Percentiles rank a stretch among this genome's conserved stretches.
Conservation (phyloP, 441 rosid species). For the Pelargonium cotyledonis region DNA sequence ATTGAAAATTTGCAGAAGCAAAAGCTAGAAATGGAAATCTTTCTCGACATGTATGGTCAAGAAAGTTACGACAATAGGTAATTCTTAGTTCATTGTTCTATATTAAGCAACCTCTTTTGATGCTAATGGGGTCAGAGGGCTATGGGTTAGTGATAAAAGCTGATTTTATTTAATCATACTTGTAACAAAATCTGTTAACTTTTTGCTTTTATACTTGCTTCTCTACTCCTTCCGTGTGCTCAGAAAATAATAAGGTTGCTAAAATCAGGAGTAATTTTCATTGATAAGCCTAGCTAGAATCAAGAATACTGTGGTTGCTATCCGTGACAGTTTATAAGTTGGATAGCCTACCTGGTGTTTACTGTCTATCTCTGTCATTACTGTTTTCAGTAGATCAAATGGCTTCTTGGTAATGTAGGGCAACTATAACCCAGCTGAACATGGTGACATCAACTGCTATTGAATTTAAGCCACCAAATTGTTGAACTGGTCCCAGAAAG, state of each 20-base stretch:
- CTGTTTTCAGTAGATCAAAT: slow-evolving; percentile 1
- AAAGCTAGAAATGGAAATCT: slow-evolving; percentile 58
- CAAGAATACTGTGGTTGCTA: background rate
- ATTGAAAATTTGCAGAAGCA: slow-evolving; percentile 76
- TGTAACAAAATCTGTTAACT: background rate
- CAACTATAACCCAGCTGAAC: slow-evolving; percentile 5
- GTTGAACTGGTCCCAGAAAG: background rate
- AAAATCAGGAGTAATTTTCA: too few relatives aligned
- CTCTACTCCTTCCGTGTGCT: background rate
- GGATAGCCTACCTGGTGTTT: slow-evolving; percentile 1
- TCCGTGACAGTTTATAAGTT: background rate
- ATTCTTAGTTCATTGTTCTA: slow-evolving; percentile 2
- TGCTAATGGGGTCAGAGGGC: background rate
- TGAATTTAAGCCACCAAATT: slow-evolving; percentile 5
- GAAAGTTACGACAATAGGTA: slow-evolving; percentile 77
- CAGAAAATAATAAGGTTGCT: background rate
- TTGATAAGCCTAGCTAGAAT: too few relatives aligned
- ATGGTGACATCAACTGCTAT: background rate
- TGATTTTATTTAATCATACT: background rate
- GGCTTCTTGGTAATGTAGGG: slow-evolving; percentile 1
- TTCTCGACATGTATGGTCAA: slow-evolving; percentile 67
- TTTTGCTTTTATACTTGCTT: background rate
- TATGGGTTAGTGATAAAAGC: background rate
- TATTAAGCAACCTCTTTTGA: slow-evolving; percentile 4
- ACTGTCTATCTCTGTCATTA: slow-evolving; percentile 4